Percentiles rank a stretch among this genome's conserved stretches.
Conservation (phyloP, 371 early-diverging fungal genomes). For the Basidiobolus heterosporus region DNA sequence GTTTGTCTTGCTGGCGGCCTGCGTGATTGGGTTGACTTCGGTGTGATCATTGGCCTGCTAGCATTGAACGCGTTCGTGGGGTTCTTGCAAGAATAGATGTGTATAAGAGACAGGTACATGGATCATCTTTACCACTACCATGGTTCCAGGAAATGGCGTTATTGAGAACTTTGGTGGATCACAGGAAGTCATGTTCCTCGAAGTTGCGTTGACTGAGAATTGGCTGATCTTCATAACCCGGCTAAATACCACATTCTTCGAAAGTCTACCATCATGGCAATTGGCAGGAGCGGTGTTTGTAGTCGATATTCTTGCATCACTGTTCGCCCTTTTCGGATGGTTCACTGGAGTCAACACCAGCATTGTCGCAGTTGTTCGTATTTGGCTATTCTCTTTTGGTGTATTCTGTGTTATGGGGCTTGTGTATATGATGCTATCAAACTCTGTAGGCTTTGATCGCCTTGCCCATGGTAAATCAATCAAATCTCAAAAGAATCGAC, state of each 20-base stretch:
- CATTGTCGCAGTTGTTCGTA: slow-evolving; percentile 13
- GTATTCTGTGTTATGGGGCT: background rate
- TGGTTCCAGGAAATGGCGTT: too few relatives aligned
- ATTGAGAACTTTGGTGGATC: too few relatives aligned
- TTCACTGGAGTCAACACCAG: slow-evolving; percentile 8
- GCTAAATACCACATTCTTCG: background rate
- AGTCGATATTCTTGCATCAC: slow-evolving; percentile 15
- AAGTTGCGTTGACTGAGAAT: slow-evolving; percentile 15
- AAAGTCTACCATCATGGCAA: slow-evolving; percentile 11
- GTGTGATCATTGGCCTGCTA: slow-evolving; percentile 61
- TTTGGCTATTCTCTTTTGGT: slow-evolving; percentile 14
- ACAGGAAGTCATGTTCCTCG: slow-evolving; percentile 6
- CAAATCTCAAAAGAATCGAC: too few relatives aligned
- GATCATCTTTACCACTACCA: too few relatives aligned
- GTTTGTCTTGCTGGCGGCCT: slow-evolving; percentile 28
- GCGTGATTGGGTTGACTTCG: slow-evolving; percentile 69
- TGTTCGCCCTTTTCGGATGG: slow-evolving; percentile 16
- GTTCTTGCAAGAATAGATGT: slow-evolving; percentile 70
- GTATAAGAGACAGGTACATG: too few relatives aligned
- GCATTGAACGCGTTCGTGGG: slow-evolving; percentile 80
- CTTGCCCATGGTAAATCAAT: too few relatives aligned
- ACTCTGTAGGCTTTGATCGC: too few relatives aligned
- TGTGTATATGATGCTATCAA: too few relatives aligned
- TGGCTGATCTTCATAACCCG: slow-evolving; percentile 18
- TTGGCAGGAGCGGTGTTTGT: slow-evolving; percentile 12